A percentile compares a stretch with the other conserved stretches of the same genome.
Evolutionary conservation across 1,284 basidiomycete species (phyloP).

Genomic region (Apiotrichum siamense): DNA sequence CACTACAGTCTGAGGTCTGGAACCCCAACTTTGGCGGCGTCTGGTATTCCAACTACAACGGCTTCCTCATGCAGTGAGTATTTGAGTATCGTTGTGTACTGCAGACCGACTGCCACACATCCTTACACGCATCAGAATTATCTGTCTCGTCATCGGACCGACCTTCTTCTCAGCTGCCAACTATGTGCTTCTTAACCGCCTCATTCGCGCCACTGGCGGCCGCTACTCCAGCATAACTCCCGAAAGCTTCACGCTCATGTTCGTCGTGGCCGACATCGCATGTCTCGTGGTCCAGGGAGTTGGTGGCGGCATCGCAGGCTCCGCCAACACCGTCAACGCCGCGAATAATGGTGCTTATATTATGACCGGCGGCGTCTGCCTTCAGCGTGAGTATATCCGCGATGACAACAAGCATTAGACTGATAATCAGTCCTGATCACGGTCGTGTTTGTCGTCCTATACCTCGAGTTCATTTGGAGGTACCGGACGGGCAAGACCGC

Average conservation of each 20-base stretch:
- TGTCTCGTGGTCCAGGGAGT: constrained; percentile 40
- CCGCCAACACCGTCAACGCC: constrained; percentile 15
- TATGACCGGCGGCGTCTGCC: constrained; percentile 32
- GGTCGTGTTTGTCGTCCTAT: constrained; percentile 29
- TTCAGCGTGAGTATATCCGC: constrained; percentile 18
- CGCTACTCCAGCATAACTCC: constrained; percentile 25
- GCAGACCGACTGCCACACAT: no score
- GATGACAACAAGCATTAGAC: not conserved
- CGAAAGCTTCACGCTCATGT: constrained; percentile 29
- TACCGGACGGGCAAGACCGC: constrained; percentile 20
- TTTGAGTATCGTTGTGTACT: not conserved
- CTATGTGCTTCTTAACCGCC: constrained; percentile 35
- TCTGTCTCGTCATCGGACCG: constrained; percentile 29
- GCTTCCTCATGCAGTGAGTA: constrained; percentile 29
- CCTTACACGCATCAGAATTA: constrained; percentile 13
- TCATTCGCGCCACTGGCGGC: constrained; percentile 5
- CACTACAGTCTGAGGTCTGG: constrained; percentile 12
- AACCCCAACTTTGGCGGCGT: constrained; percentile 18
- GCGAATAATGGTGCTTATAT: constrained; percentile 31
- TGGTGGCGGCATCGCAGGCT: constrained; percentile 38
- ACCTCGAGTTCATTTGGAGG: constrained; percentile 30
- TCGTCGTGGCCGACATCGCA: constrained; percentile 36
- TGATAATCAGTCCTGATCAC: constrained; percentile 29
- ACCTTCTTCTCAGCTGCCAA: constrained; percentile 37
- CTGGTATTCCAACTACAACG: constrained; percentile 8